These are phyloP conservation scores for Erodium chrysanthum DNA, from an alignment of 441 rosid genomes.

Conservation along the genomic window DNA sequence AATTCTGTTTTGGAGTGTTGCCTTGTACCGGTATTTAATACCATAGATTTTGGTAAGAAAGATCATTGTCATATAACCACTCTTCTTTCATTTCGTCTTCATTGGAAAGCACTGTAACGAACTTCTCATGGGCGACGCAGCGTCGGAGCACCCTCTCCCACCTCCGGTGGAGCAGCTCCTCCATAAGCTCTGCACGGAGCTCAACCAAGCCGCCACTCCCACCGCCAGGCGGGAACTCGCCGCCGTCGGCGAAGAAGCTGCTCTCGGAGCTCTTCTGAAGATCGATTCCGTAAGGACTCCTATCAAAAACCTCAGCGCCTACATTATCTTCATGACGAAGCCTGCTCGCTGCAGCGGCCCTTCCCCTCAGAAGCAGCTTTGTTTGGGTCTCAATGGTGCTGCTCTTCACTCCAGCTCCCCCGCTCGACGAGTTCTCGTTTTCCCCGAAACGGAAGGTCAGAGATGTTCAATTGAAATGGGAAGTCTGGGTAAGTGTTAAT, in stretches of 20 bases:
- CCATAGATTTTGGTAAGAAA: no score
- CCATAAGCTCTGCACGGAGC: conserved; percentile 26
- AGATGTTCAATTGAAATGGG: not conserved
- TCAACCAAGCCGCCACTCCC: conserved; percentile 16
- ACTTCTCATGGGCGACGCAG: not conserved
- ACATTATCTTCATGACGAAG: conserved; percentile 8
- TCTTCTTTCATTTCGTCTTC: no score
- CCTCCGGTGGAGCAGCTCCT: conserved; percentile 31
- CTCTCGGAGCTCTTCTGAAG: conserved; percentile 24
- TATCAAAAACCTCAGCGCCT: conserved; percentile 22
- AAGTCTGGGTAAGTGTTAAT: no score
- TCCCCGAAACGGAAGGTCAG: not conserved
- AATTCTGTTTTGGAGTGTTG: no score
- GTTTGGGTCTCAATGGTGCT: not conserved
- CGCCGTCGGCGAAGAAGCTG: conserved; percentile 28
- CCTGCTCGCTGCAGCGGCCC: not conserved
- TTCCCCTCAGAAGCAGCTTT: conserved; percentile 22
- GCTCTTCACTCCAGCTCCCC: not conserved
- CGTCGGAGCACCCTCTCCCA: conserved; percentile 23
- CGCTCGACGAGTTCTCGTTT: conserved; percentile 1
- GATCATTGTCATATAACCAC: no score
- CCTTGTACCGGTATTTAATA: no score
- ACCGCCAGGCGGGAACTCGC: conserved; percentile 28
- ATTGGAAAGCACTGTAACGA: not conserved
- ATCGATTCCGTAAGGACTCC: not conserved